Evolutionary conservation across 495 filamentous ascomycete genomes (phyloP).

Genomic region (Massariosphaeria phaeospora): DNA sequence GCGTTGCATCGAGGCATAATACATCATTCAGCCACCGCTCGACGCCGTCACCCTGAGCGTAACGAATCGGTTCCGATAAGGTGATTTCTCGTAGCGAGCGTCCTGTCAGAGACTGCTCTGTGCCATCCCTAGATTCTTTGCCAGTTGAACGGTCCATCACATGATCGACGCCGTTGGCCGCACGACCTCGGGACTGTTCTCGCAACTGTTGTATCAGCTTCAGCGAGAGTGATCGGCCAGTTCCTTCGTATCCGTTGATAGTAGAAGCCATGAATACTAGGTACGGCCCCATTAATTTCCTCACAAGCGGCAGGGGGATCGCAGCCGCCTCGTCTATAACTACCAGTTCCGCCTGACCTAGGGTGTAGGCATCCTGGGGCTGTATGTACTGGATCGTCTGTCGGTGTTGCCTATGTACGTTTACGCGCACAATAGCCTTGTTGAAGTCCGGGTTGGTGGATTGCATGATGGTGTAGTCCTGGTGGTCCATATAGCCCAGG

Average conservation of each 20-base stretch:
- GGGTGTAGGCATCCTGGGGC: slow-evolving; percentile 87
- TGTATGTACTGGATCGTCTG: slow-evolving; percentile 99
- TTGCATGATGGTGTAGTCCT: slow-evolving; percentile 96
- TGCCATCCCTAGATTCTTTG: slow-evolving; percentile 58
- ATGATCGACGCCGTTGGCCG: slow-evolving; percentile 47
- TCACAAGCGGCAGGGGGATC: slow-evolving; percentile 86
- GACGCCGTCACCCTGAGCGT: slow-evolving; percentile 82
- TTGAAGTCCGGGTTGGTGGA: slow-evolving; percentile 98
- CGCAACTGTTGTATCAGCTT: slow-evolving; percentile 97
- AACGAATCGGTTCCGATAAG: slow-evolving; percentile 88
- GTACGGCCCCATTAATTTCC: slow-evolving; percentile 96
- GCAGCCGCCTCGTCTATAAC: slow-evolving; percentile 98
- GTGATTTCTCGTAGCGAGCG: slow-evolving; percentile 90
- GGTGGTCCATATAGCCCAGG: slow-evolving; percentile 84
- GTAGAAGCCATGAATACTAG: slow-evolving; percentile 99
- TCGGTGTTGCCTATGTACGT: slow-evolving; percentile 89
- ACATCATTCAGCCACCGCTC: slow-evolving; percentile 96
- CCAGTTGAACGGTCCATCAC: slow-evolving; percentile 70
- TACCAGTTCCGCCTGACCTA: slow-evolving; percentile 92
- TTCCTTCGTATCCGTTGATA: slow-evolving; percentile 98
- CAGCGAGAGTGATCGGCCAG: slow-evolving; percentile 86
- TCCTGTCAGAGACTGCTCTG: slow-evolving; percentile 56
- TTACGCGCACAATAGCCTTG: slow-evolving; percentile 96
- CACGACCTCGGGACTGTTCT: slow-evolving; percentile 71
- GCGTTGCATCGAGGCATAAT: slow-evolving; percentile 85